Evolutionary conservation across 306 rosid species (phyloP).

Genomic region (Boehmeria nivea): DNA sequence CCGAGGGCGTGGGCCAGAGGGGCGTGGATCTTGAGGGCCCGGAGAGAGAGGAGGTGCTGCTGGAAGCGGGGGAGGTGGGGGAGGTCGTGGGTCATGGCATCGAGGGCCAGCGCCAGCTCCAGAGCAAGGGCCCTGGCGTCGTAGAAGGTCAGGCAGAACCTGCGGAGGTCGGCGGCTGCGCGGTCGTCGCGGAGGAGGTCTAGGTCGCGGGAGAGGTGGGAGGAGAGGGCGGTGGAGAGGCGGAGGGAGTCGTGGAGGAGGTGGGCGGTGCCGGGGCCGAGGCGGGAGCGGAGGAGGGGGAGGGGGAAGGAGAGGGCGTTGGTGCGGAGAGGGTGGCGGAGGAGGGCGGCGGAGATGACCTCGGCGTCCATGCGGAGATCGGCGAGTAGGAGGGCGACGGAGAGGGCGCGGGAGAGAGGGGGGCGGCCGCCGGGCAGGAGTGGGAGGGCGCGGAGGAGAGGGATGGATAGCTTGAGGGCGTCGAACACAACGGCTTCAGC

Average conservation of each 20-base stretch:
- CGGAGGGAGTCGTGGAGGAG: constrained; percentile 73
- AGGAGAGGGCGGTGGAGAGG: constrained; percentile 36
- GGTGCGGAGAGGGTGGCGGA: constrained; percentile 52
- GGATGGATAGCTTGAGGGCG: constrained; percentile 74
- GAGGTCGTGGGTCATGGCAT: constrained; percentile 62
- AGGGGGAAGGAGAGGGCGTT: constrained; percentile 58
- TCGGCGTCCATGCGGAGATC: constrained; percentile 96
- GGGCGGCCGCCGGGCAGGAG: constrained; percentile 67
- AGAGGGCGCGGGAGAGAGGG: constrained; percentile 68
- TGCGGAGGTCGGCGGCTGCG: constrained; percentile 50
- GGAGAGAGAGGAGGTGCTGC: constrained; percentile 67
- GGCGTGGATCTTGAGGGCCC: constrained; percentile 70
- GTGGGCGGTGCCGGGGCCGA: constrained; percentile 65
- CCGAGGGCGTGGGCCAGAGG: constrained; percentile 90
- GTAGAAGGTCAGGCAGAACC: constrained; percentile 68
- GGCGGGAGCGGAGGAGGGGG: constrained; percentile 39
- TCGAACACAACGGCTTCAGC: constrained; percentile 66
- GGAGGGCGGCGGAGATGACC: constrained; percentile 77
- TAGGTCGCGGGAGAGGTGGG: constrained; percentile 60
- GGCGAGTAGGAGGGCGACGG: constrained; percentile 72
- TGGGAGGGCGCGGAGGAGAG: constrained; percentile 55
- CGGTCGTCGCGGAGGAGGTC: constrained; percentile 57
- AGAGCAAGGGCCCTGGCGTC: constrained; percentile 79
- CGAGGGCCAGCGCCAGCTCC: constrained; percentile 68
- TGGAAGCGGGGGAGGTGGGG: constrained; percentile 63